Base-by-base conservation (phyloP, 371 early-diverging fungal species). In the Lichtheimia hyalospora region DNA sequence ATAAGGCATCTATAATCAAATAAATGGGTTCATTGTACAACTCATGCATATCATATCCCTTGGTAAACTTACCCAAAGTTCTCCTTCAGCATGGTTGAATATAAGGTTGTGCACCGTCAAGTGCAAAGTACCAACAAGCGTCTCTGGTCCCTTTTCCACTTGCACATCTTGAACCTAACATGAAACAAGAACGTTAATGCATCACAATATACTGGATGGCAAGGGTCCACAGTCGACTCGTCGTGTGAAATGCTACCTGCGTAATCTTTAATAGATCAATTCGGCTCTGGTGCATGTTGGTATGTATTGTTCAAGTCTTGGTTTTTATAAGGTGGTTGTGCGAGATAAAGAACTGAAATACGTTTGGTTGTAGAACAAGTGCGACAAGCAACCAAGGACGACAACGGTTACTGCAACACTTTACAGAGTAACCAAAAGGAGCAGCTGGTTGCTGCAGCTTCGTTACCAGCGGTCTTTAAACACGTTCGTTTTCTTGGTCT, bases 21-120 rank as follows among this genome's bases (percentile, higher is more conserved):
- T 46, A 2, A 46, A 46, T 46, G n/a, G n/a, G 16, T 16, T 5
- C 46, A 21, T 34, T 34, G 64, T 60, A 53, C 39, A 25, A 60
- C 23, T 25, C 15, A 20, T 25, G 15, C 51, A n/a, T 46, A 5
- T 2, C n/a, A 0, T 46, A 7, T 21, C 10, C 16, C 46, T 46
- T 21, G 5, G 44, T 10, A 18, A n/a, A 34, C 16, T 44, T 79
- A 91, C 89, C 91, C 91, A 91, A 58, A 88, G 60, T 57, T 92
- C 92, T 43, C 84, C 73, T 24, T 80, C 81, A 21, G 76, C 67
- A 54, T 84, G 81, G 43, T 66, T 74, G 71, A 92, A 93, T 57
- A 92, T 88, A 46, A 95, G 64, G 72, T 93, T 92, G 71, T 93
- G 90, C 3, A 88, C 77, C 20, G 88, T 87, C 65, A 93, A 67